Conservation (phyloP, 1,284 basidiomycete genomes). For the Pyrrhoderma lamaoense region DNA sequence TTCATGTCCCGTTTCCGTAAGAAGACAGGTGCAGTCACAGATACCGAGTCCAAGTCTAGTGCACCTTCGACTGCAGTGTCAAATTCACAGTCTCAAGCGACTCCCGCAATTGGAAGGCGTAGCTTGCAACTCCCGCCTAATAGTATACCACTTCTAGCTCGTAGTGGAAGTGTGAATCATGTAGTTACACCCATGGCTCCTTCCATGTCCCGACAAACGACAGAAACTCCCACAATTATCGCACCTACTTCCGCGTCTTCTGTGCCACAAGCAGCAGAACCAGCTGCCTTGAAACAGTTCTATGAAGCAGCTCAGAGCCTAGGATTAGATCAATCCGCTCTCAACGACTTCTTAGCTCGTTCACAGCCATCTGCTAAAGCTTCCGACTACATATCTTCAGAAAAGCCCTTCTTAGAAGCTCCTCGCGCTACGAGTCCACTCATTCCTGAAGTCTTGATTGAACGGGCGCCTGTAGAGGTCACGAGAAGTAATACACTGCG, state of each 20-base stretch:
- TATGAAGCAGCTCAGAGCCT: conserved; percentile 69
- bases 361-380: conserved; percentile 2
- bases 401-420: neutral
- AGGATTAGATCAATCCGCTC: conserved; percentile 60
- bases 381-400: conserved; percentile 1
- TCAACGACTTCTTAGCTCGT: conserved; percentile 56
- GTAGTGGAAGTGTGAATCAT: conserved; percentile 13
- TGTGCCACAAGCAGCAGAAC: conserved; percentile 22
- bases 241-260: neutral
- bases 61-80: conserved; percentile 22
- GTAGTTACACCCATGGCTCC: conserved; percentile 2
- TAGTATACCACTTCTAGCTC: conserved; percentile 9
- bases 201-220: conserved; percentile 11
- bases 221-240: conserved; percentile 7
- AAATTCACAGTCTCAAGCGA: neutral
- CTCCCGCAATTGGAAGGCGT: conserved; percentile 6
- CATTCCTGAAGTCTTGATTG: conserved; percentile 14
- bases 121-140: conserved; percentile 12
- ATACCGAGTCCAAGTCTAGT: conserved; percentile 7
- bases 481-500: conserved; percentile 9
- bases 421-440: conserved; percentile 4
- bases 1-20: conserved; percentile 77
- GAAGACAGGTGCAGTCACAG: conserved; percentile 24
- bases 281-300: conserved; percentile 55
- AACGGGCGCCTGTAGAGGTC: conserved; percentile 10